phyloP scores from a whole-genome alignment of 495 filamentous ascomycete species.

The Pyronema omphalodes region DNA sequence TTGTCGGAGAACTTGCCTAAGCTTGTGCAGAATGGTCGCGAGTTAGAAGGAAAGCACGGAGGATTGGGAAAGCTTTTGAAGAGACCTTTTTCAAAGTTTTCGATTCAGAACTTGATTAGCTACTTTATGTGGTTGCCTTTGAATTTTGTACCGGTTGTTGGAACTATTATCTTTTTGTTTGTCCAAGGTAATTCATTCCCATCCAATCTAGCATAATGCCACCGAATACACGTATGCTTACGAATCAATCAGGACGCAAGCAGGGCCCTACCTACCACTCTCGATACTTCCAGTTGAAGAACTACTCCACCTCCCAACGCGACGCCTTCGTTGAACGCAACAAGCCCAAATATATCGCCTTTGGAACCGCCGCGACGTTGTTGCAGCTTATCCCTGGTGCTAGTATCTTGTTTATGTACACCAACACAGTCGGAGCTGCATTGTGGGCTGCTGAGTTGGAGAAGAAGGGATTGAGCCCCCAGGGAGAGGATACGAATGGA shows the following conservation, averaged over 20 bases:
- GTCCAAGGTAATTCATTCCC: constrained; percentile 40
- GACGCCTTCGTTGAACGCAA: constrained; percentile 12
- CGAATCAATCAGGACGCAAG: constrained; percentile 3
- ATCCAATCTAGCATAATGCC: neutral
- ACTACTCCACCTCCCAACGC: constrained; percentile 26
- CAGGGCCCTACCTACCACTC: constrained; percentile 13
- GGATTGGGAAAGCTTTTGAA: constrained; percentile 61
- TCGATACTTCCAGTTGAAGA: constrained; percentile 75
- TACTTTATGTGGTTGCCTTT: constrained; percentile 48
- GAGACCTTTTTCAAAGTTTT: constrained; percentile 45
- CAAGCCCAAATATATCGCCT: constrained; percentile 16
- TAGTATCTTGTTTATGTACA: constrained; percentile 71
- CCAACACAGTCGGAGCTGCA: constrained; percentile 66
- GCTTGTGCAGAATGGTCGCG: constrained; percentile 53
- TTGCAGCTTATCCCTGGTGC: constrained; percentile 56
- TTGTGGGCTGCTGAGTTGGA: constrained; percentile 91
- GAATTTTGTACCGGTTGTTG: constrained; percentile 84
- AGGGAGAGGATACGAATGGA: constrained; percentile 4
- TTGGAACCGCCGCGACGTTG: constrained; percentile 14
- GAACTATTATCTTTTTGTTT: constrained; percentile 60
- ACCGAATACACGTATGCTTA: constrained; percentile 14
- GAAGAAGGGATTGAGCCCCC: constrained; percentile 19
- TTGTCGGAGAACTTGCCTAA: constrained; percentile 34
- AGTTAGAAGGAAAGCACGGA: constrained; percentile 38
- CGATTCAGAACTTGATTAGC: constrained; percentile 7